Evolutionary conservation across 768 basidiomycete species (phyloP), one percentile per base, ranked within the genome.

Genomic region (Leccinum imitatum): DNA sequence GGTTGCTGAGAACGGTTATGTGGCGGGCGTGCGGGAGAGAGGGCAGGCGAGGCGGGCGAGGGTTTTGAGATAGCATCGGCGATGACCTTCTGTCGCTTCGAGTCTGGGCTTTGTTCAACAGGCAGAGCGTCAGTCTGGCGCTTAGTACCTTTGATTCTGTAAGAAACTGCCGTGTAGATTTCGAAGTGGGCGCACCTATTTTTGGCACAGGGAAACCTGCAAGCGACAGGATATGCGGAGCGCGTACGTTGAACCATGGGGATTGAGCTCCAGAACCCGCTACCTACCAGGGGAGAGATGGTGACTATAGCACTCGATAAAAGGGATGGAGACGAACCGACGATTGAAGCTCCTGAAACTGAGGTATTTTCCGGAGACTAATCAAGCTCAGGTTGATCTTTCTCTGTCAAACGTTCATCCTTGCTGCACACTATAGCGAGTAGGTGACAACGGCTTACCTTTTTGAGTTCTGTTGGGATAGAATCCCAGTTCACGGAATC

Each of bases 401-500:
- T 63, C 87, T 78, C 89, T 90, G 58, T 6, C 56, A 58, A 44
- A 19, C 0, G 41, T 31, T 56, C 30, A 51, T 14, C 21, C 6
- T 41, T 35, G 19, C n/a, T 52, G 19, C 35, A 48, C 15, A 39
- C 2, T 9, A 53, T 53, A 39, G 30, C 4, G 19, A 39, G 1
- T 41, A 1, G 15, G 14, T 7, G 10, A 23, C 17, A 33, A 15
- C 53, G 5, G 25, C 76, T 41, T 9, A 86, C 89, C 77, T 87
- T 87, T 58, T 80, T 84, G 27, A 90, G 66, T 67, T 90, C 89
- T 3, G 57, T 33, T 1, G 88, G 84, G 3, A 91, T 69, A 3
- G 79, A 76, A 14, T 85, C 82, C 89, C 88, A 90, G 6, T 77
- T 79, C 11, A 83, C 72, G 15, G 69, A 68, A 67, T 89, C 87